Evolutionary conservation across 352 stramenopile species (phyloP).

Genomic region (Globisporangium abappressorium): DNA sequence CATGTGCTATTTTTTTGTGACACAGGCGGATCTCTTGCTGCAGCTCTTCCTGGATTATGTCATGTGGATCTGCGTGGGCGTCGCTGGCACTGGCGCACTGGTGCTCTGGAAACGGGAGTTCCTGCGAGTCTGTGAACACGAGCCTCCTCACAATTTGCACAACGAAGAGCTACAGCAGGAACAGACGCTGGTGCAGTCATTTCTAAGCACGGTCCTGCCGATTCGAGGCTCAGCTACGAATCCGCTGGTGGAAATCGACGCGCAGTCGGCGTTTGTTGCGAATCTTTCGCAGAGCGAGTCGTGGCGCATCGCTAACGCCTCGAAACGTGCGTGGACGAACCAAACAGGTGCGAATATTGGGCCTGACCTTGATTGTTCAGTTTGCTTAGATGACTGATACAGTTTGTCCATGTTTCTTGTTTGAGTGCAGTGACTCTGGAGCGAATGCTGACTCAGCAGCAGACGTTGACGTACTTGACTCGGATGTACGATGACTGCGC

Average conservation of each 20-base stretch:
- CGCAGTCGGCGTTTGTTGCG: slow-evolving; percentile 1
- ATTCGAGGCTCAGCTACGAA: slow-evolving; percentile 5
- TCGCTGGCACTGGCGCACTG: slow-evolving; percentile 31
- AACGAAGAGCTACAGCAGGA: background rate
- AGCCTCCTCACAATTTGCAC: background rate
- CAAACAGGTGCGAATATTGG: slow-evolving; percentile 6
- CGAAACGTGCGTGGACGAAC: slow-evolving; percentile 4
- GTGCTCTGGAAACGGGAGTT: slow-evolving; percentile 46
- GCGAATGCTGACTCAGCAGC: background rate
- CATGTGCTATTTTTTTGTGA: slow-evolving; percentile 39
- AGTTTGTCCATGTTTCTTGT: background rate
- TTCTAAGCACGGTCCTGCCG: slow-evolving; percentile 10
- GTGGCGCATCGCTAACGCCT: background rate
- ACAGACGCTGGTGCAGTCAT: slow-evolving; percentile 4
- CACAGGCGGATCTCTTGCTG: slow-evolving; percentile 30
- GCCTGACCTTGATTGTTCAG: background rate
- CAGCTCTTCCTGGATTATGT: slow-evolving; percentile 38
- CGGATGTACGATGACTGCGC: slow-evolving; percentile 8
- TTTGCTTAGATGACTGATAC: background rate
- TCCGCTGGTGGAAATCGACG: slow-evolving; percentile 2
- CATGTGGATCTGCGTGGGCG: slow-evolving; percentile 30
- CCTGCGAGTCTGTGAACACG: slow-evolving; percentile 10
- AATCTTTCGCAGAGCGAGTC: background rate
- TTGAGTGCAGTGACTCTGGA: background rate
- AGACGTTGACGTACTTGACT: slow-evolving; percentile 4